Evolutionary conservation across 495 filamentous ascomycete genomes (phyloP).

Genomic region (Tuber melanosporum): DNA sequence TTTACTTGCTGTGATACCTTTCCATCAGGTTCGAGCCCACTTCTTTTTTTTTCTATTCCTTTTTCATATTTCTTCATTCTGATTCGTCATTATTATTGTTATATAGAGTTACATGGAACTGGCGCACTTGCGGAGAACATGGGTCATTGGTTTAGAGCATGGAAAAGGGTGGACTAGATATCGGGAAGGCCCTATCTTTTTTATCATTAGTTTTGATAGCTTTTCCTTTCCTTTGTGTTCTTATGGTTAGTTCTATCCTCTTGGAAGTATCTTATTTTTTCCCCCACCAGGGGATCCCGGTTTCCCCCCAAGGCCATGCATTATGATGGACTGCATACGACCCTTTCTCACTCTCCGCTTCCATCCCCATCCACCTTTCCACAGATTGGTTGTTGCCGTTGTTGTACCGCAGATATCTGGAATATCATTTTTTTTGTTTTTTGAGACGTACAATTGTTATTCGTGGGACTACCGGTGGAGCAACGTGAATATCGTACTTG

Average conservation of each 20-base stretch:
- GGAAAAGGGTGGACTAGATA: slow-evolving; percentile 4
- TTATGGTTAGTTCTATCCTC: neutral
- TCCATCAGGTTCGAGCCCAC: neutral
- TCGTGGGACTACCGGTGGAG: neutral
- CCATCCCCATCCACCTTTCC: neutral
- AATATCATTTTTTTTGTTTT: neutral
- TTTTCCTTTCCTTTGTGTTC: neutral
- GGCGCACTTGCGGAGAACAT: slow-evolving; percentile 6
- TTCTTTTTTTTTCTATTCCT: neutral
- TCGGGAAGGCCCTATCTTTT: neutral
- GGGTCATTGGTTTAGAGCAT: slow-evolving; percentile 5
- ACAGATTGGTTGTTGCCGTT: neutral
- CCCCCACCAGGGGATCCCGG: neutral
- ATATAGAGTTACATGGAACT: slow-evolving; percentile 3
- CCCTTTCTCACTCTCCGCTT: slow-evolving; percentile 1
- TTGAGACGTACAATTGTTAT: neutral
- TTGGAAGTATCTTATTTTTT: neutral
- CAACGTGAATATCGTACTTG: neutral
- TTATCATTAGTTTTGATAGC: neutral
- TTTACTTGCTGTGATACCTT: neutral
- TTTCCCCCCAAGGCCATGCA: neutral
- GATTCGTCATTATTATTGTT: neutral
- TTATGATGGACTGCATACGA: slow-evolving; percentile 1
- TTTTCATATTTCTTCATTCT: neutral
- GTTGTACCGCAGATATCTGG: slow-evolving; percentile 4